Conservation (phyloP, 2,329 filamentous ascomycete species). For the Cytospora paraplurivora region DNA sequence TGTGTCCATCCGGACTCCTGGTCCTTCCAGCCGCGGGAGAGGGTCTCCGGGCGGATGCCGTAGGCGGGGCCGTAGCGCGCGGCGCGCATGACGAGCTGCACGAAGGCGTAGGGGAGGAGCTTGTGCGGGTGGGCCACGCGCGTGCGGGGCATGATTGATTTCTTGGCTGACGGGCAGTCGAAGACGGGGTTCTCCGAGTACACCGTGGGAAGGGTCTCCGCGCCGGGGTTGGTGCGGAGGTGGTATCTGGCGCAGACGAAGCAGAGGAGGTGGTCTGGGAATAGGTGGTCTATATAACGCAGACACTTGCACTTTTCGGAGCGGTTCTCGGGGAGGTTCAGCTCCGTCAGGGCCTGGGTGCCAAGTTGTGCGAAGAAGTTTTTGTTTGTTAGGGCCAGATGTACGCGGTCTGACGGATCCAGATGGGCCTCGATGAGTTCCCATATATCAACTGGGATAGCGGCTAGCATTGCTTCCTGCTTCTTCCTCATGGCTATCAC, state of each 20-base stretch:
- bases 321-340: neutral
- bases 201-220: neutral
- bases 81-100: slow-evolving; percentile 1
- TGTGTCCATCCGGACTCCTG: neutral
- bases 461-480: neutral
- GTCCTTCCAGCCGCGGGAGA: neutral
- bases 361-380: neutral
- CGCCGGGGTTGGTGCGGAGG: neutral
- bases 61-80: neutral
- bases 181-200: neutral
- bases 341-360: neutral
- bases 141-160: neutral
- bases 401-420: neutral
- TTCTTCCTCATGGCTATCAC: neutral
- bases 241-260: neutral
- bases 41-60: neutral
- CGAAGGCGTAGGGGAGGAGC: slow-evolving; percentile 1
- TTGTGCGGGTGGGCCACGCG: neutral
- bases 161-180: neutral
- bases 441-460: neutral
- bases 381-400: neutral
- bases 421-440: neutral
- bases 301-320: neutral
- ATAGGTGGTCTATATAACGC: neutral
- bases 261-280: neutral